Conservation (phyloP, 768 basidiomycete species). For the Kwoniella botswanensis region DNA sequence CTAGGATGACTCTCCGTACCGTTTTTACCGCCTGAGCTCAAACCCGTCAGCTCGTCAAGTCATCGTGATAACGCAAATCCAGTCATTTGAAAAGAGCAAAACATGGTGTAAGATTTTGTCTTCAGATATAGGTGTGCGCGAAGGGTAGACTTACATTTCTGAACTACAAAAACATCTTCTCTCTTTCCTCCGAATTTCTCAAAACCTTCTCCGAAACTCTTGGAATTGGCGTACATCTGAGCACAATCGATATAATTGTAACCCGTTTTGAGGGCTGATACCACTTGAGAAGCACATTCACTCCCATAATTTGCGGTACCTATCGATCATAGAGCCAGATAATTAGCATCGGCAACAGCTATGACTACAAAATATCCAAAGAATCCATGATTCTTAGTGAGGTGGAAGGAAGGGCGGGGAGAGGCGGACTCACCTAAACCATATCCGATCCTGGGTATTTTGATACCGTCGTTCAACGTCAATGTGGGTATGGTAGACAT, state of each 20-base stretch:
- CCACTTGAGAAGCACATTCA: constrained; percentile 16
- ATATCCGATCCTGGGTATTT: constrained; percentile 40
- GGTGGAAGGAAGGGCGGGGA: not conserved
- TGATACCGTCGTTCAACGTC: constrained; percentile 42
- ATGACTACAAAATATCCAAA: not conserved
- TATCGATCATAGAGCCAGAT: not conserved
- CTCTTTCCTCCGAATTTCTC: constrained; percentile 35
- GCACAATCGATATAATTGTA: constrained; percentile 53
- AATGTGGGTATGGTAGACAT: constrained; percentile 30
- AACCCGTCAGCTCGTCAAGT: not conserved
- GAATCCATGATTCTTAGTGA: not conserved
- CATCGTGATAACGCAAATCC: not conserved
- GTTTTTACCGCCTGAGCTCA: constrained; percentile 5
- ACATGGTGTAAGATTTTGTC: too few species aligned
- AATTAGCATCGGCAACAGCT: not conserved
- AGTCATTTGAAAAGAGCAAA: too few species aligned
- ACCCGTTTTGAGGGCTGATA: constrained; percentile 44
- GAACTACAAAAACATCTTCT: constrained; percentile 64
- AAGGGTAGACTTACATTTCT: constrained; percentile 33
- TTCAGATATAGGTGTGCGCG: too few species aligned
- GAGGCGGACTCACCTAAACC: constrained; percentile 25
- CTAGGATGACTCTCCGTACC: constrained; percentile 30
- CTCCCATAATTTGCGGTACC: constrained; percentile 32
- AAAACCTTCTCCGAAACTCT: constrained; percentile 39
- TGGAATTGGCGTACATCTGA: constrained; percentile 53